Evolutionary conservation across 768 basidiomycete species (phyloP).

Genomic region (Amanita muscaria): DNA sequence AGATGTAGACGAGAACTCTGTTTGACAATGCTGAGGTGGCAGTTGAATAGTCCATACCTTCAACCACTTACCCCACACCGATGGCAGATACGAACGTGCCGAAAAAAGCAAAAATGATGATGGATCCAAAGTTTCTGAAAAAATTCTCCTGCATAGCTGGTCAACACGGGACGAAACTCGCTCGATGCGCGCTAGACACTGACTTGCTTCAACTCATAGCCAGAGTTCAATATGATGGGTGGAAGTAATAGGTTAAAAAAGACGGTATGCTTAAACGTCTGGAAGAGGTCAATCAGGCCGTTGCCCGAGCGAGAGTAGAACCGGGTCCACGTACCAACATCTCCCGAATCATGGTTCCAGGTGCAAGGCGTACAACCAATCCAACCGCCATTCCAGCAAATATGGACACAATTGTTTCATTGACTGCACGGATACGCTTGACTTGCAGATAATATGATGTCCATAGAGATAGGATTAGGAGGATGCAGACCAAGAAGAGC

Average conservation of each 20-base stretch:
- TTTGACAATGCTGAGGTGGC: slow-evolving; percentile 35
- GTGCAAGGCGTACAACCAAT: slow-evolving; percentile 78
- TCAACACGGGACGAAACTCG: background rate
- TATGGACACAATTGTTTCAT: slow-evolving; percentile 94
- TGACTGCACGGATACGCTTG: slow-evolving; percentile 88
- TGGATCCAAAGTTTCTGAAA: slow-evolving; percentile 96
- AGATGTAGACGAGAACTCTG: slow-evolving; percentile 91
- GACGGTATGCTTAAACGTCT: slow-evolving; percentile 95
- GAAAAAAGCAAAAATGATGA: slow-evolving; percentile 85
- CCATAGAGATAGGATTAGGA: slow-evolving; percentile 90
- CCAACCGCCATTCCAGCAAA: slow-evolving; percentile 96
- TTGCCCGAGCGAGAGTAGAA: background rate
- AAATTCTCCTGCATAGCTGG: slow-evolving; percentile 99
- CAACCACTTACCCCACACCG: slow-evolving; percentile 79
- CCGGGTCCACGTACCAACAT: slow-evolving; percentile 74
- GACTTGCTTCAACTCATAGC: slow-evolving; percentile 95
- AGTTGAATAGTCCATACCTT: slow-evolving; percentile 2
- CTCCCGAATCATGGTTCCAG: slow-evolving; percentile 90
- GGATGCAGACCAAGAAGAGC: slow-evolving; percentile 84
- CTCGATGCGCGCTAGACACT: slow-evolving; percentile 13
- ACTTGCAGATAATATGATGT: slow-evolving; percentile 98
- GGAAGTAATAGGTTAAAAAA: slow-evolving; percentile 98
- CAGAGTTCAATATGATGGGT: slow-evolving; percentile 96
- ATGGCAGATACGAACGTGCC: slow-evolving; percentile 96
- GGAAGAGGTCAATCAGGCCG: slow-evolving; percentile 9